These are phyloP conservation scores for Penicillium parvum DNA, from an alignment of 495 filamentous ascomycete genomes.

Conservation along the genomic window DNA sequence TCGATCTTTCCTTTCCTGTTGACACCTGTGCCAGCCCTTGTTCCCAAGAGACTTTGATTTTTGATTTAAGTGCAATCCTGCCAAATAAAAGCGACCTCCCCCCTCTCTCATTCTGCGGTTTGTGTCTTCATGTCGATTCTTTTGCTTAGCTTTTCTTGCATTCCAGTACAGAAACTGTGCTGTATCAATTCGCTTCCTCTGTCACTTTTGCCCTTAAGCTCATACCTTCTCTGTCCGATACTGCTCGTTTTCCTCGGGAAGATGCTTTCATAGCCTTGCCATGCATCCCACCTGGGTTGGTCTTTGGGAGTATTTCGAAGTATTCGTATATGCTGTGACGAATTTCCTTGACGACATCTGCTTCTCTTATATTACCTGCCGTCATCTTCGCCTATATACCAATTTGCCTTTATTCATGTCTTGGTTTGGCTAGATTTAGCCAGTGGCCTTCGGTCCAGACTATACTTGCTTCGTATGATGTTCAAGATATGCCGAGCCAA, in stretches of 20 bases:
- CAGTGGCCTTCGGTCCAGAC: conserved; percentile 7
- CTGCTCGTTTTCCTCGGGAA: conserved; percentile 16
- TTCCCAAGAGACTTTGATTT: conserved; percentile 34
- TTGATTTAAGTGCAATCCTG: conserved; percentile 33
- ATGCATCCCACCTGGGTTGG: too few relatives aligned
- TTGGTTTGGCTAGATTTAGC: conserved; percentile 10
- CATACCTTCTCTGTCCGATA: conserved; percentile 18
- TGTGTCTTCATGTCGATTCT: conserved; percentile 23
- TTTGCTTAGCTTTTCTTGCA: conserved; percentile 33
- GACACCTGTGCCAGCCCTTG: conserved; percentile 23
- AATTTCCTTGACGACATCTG: conserved; percentile 21
- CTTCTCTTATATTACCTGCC: conserved; percentile 18
- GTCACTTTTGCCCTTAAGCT: conserved; percentile 13
- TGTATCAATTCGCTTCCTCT: conserved; percentile 21
- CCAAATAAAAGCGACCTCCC: conserved; percentile 43
- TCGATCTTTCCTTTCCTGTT: conserved; percentile 30
- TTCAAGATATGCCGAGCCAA: conserved; percentile 8
- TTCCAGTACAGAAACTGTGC: conserved; percentile 32
- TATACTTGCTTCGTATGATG: conserved; percentile 10
- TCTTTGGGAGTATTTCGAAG: conserved; percentile 17
- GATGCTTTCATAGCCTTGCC: conserved; percentile 9
- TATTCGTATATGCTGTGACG: conserved; percentile 28
- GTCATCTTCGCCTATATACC: conserved; percentile 32
- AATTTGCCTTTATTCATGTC: conserved; percentile 23
- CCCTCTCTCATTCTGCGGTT: conserved; percentile 22